phyloP scores from a whole-genome alignment of 345 rosid species.

The Salix brachista region DNA sequence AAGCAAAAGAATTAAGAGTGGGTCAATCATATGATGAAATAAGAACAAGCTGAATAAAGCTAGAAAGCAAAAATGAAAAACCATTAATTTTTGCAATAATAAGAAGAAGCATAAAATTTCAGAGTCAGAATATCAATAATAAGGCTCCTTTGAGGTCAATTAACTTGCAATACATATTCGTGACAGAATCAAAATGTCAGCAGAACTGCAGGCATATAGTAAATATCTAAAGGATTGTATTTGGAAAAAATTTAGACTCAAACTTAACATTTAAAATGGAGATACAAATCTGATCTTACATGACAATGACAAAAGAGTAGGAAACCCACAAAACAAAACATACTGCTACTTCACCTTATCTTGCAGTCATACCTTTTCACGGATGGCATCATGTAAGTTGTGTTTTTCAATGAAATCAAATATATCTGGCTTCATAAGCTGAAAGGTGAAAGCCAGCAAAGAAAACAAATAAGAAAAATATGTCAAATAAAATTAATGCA shows the following conservation, averaged over 20 bases:
- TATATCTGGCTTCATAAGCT: slow-evolving; percentile 92
- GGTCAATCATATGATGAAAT: background rate
- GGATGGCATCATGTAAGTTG: slow-evolving; percentile 73
- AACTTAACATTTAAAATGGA: slow-evolving; percentile 10
- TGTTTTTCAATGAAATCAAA: slow-evolving; percentile 85
- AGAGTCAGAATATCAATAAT: background rate
- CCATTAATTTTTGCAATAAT: background rate
- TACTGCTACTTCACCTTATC: slow-evolving; percentile 11
- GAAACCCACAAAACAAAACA: slow-evolving; percentile 1
- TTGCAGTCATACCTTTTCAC: slow-evolving; percentile 73
- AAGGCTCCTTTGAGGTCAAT: background rate
- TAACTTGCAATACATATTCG: background rate
- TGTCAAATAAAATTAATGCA: slow-evolving; percentile 8
- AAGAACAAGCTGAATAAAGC: background rate
- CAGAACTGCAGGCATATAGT: background rate
- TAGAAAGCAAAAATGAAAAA: background rate
- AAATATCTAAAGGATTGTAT: background rate
- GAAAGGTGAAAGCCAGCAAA: slow-evolving; percentile 29
- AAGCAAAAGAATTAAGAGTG: slow-evolving; percentile 4
- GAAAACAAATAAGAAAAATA: slow-evolving; percentile 12
- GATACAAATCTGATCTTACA: background rate
- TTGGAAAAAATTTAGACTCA: background rate
- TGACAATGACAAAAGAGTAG: background rate
- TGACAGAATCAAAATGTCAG: background rate
- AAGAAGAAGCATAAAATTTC: background rate